Conservation (phyloP, 2,329 filamentous ascomycete species). For the Fusarium brevicatenulatum region DNA sequence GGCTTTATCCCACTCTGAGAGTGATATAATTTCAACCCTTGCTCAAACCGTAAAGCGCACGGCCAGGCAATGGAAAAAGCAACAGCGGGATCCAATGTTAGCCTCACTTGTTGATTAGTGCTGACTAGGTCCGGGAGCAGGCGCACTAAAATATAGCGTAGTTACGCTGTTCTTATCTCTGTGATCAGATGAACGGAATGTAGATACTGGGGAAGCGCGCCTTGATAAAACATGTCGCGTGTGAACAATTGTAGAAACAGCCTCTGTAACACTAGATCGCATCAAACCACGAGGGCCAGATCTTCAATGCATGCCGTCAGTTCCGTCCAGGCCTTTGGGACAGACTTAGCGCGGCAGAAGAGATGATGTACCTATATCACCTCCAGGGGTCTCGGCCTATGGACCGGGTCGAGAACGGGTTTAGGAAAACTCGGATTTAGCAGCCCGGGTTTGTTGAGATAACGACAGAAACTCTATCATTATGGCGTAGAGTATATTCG, state of each 20-base stretch:
- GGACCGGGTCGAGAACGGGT: background rate
- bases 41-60: background rate
- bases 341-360: background rate
- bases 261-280: background rate
- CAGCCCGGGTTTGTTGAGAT: background rate
- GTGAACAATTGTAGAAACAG: background rate
- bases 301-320: background rate
- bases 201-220: background rate
- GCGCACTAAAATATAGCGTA: background rate
- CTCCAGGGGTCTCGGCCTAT: background rate
- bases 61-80: background rate
- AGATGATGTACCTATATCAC: background rate
- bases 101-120: background rate
- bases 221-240: background rate
- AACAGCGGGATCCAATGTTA: background rate
- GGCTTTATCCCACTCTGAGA: background rate
- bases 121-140: background rate
- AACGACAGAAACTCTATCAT: background rate
- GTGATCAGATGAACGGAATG: background rate
- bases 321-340: background rate
- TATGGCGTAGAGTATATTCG: background rate
- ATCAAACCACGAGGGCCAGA: background rate
- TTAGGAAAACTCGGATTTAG: background rate
- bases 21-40: background rate
- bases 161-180: background rate